Percentiles rank a stretch among this genome's conserved stretches.
Conservation (phyloP, 1,284 basidiomycete genomes). For the Butyriboletus appendiculatus region DNA sequence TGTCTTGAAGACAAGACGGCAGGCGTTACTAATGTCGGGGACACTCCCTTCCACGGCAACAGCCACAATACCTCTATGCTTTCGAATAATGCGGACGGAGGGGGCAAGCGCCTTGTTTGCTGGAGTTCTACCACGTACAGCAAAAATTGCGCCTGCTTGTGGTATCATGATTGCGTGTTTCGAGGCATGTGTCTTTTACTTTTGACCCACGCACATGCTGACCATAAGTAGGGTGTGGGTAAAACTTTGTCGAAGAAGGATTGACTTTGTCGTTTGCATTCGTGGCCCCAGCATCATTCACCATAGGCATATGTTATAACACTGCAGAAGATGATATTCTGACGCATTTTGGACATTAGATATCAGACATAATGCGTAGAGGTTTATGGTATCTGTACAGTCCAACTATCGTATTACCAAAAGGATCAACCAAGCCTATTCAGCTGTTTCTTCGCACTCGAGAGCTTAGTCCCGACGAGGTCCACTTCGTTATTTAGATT, state of each 20-base stretch:
- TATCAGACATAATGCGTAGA: not conserved
- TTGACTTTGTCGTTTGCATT: conserved; percentile 10
- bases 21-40: conserved; percentile 67
- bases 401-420: conserved; percentile 9
- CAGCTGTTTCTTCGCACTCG: conserved; percentile 78
- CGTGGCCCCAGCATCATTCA: conserved; percentile 5
- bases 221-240: conserved; percentile 52
- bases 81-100: conserved; percentile 77
- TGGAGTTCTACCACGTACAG: conserved; percentile 86
- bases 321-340: conserved; percentile 15
- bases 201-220: conserved; percentile 2
- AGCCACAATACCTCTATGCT: conserved; percentile 61
- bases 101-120: conserved; percentile 81
- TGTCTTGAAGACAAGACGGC: conserved; percentile 92
- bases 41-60: conserved; percentile 41
- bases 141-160: conserved; percentile 98
- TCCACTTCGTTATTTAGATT: conserved; percentile 76
- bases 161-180: conserved; percentile 97
- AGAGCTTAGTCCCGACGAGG: conserved; percentile 73
- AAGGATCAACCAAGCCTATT: conserved; percentile 60
- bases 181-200: conserved; percentile 57
- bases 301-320: conserved; percentile 23
- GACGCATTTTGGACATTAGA: conserved; percentile 11
- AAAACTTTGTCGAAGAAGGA: conserved; percentile 42
- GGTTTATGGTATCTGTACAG: conserved; percentile 26